Evolutionary conservation across 2,329 filamentous ascomycete species (phyloP).

Genomic region (Plectosphaerella sp.): DNA sequence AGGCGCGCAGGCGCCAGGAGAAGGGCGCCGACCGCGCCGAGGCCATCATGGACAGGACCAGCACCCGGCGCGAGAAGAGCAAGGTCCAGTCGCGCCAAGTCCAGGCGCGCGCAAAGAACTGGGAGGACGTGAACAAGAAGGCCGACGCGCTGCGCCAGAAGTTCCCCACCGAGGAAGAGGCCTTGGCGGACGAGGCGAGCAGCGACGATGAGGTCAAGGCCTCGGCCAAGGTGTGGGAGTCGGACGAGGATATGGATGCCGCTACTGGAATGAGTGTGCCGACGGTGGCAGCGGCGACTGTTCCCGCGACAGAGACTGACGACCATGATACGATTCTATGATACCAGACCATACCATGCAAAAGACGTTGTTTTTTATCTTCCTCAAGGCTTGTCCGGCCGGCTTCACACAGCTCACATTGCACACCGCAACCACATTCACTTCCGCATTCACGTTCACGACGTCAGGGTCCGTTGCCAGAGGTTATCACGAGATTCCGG

Average conservation of each 20-base stretch:
- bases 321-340: neutral
- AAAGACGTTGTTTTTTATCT: too few relatives aligned
- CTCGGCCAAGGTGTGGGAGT: constrained; percentile 18
- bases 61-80: constrained; percentile 51
- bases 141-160: constrained; percentile 1
- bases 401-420: too few relatives aligned
- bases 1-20: constrained; percentile 52
- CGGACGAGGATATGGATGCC: constrained; percentile 30
- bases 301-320: neutral
- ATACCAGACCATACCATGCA: neutral
- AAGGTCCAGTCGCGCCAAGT: constrained; percentile 41
- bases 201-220: constrained; percentile 11
- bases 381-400: too few relatives aligned
- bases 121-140: constrained; percentile 54
- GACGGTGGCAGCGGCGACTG: neutral
- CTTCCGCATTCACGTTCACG: too few relatives aligned
- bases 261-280: constrained; percentile 7
- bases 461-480: too few relatives aligned
- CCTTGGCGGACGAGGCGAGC: constrained; percentile 10
- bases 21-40: constrained; percentile 55
- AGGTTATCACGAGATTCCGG: too few relatives aligned
- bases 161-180: constrained; percentile 16
- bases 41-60: constrained; percentile 55
- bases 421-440: too few relatives aligned
- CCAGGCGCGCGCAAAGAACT: constrained; percentile 45